These are phyloP conservation scores for Leccinum variicolor DNA, from an alignment of 768 basidiomycete genomes.

Conservation along the genomic window DNA sequence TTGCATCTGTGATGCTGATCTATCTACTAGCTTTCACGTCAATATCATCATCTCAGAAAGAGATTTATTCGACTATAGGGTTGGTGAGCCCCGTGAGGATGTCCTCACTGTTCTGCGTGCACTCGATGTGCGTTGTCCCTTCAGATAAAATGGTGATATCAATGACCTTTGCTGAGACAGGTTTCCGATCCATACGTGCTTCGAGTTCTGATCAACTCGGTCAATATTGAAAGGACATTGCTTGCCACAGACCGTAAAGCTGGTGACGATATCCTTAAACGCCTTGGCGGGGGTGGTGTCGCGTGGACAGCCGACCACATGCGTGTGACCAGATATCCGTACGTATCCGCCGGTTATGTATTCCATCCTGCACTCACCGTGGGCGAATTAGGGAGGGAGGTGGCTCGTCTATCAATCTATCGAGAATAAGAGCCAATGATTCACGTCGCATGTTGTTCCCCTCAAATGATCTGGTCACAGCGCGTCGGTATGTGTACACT, in stretches of 20 bases:
- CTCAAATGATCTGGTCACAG: slow-evolving; percentile 44
- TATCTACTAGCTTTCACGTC: slow-evolving; percentile 38
- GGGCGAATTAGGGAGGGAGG: slow-evolving; percentile 58
- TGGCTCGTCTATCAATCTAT: slow-evolving; percentile 46
- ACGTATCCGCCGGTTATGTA: slow-evolving; percentile 23
- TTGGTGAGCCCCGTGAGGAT: slow-evolving; percentile 63
- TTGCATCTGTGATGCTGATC: slow-evolving; percentile 7
- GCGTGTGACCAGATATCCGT: slow-evolving; percentile 64
- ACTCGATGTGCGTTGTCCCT: slow-evolving; percentile 55
- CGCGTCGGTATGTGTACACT: slow-evolving; percentile 41
- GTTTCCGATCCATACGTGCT: slow-evolving; percentile 70
- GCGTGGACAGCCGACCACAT: slow-evolving; percentile 66
- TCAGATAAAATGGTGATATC: not conserved
- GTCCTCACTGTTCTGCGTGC: slow-evolving; percentile 78
- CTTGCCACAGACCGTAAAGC: slow-evolving; percentile 62
- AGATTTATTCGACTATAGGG: slow-evolving; percentile 78
- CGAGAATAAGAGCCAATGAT: slow-evolving; percentile 30
- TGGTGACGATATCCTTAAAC: slow-evolving; percentile 52
- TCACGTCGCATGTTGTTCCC: slow-evolving; percentile 49
- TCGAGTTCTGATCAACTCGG: slow-evolving; percentile 77
- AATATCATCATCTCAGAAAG: slow-evolving; percentile 62
- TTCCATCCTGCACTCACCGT: not conserved
- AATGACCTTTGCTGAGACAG: slow-evolving; percentile 37
- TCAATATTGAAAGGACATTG: slow-evolving; percentile 66
- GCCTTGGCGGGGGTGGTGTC: slow-evolving; percentile 45